These are phyloP conservation scores for Vitis cinerea DNA, from an alignment of 164 flowering plant species.

Conservation along the genomic window DNA sequence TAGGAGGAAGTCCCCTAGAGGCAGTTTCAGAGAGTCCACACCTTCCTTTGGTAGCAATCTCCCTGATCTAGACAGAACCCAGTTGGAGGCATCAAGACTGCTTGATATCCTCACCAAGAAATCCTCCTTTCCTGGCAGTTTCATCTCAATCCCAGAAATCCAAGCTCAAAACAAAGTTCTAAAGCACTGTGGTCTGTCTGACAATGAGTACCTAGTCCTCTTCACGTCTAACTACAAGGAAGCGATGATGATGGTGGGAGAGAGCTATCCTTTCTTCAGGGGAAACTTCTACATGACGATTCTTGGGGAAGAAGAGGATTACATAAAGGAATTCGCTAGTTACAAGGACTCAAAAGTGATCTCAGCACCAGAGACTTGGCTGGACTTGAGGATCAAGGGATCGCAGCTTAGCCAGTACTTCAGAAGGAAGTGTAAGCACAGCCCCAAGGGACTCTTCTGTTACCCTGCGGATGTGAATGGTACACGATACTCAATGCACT, in stretches of 20 bases:
- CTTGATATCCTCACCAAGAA: constrained; percentile 66
- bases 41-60: constrained; percentile 42
- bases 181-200: constrained; percentile 63
- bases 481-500: constrained; percentile 67
- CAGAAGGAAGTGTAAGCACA: constrained; percentile 64
- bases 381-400: constrained; percentile 68
- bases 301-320: constrained; percentile 45
- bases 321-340: constrained; percentile 47
- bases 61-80: constrained; percentile 56
- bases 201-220: constrained; percentile 63
- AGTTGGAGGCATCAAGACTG: constrained; percentile 64
- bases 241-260: constrained; percentile 78
- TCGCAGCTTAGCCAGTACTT: constrained; percentile 74
- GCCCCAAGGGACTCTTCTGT: constrained; percentile 67
- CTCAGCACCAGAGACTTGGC: constrained; percentile 64
- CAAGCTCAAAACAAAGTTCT: constrained; percentile 65
- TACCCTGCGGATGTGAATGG: constrained; percentile 65
- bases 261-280: constrained; percentile 71
- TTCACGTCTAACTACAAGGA: constrained; percentile 55
- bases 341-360: constrained; percentile 63
- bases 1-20: constrained; percentile 55
- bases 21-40: constrained; percentile 32
- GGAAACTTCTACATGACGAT: constrained; percentile 57
- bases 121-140: constrained; percentile 65
- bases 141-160: constrained; percentile 71